Evolutionary conservation across 257 asterid genomes (phyloP), one percentile per base, ranked within the genome.

Genomic region (Avicennia marina): DNA sequence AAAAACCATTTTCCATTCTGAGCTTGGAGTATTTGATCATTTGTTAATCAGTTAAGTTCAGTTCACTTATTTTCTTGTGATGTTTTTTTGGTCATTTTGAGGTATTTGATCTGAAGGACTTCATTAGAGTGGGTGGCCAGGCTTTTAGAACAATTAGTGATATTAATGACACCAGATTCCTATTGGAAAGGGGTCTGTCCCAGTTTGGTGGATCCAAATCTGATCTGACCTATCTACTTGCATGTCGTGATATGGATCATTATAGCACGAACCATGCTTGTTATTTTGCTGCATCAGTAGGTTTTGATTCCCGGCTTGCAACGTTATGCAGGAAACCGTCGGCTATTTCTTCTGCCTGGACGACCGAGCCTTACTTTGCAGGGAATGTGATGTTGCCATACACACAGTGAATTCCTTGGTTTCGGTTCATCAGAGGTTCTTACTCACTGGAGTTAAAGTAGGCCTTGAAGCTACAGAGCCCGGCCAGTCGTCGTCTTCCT

Each of bases 311-410:
- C 13, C 3, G 41, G 10, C 22, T 10, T 50, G 6, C 46, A 25
- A 27, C 44, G 13, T 38, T 58, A 4, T 75, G 68, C 94, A 93
- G 97, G 97, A 89, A 79, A 50, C 95, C 0, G 73, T 71, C 8
- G 96, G 99, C 22, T 93, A 80, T 71, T 83, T 93, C 89, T 93
- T 93, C 64, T 93, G 97, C 74, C 75, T 93, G 32, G 95, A 93
- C 74, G 99, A 93, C 63, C 84, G 99, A 41, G 94, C 99, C 65
- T 63, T 93, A 52, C 89, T 93, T 0, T 93, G 99, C 72, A 56
- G 97, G 49, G 84, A 82, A 58, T 93, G 99, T 44, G 99, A 93
- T 68, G 78, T 88, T 12, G 66, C 86, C 21, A 71, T 86, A 41
- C 99, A 93, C 78, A 73, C 87, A 0, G 78, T 59, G 6, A 93